phyloP scores from a whole-genome alignment of 2,329 filamentous ascomycete genomes.

The Corynespora cassiicola region DNA sequence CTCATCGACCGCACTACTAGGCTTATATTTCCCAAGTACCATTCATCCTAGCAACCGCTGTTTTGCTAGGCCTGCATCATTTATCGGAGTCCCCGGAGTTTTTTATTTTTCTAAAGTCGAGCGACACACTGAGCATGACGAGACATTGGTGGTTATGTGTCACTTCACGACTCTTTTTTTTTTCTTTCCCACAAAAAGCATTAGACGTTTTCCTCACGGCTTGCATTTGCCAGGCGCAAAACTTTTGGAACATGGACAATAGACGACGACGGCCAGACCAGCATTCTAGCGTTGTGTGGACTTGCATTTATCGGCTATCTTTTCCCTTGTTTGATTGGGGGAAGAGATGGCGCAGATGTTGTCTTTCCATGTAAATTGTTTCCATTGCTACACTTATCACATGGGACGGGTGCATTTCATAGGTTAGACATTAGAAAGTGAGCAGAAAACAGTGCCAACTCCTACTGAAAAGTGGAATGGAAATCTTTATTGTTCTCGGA shows the following conservation, averaged over 20 bases:
- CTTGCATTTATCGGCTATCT: constrained; percentile 12
- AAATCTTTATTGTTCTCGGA: too few relatives aligned
- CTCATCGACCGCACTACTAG: constrained; percentile 19
- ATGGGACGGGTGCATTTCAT: too few relatives aligned
- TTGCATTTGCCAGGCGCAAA: constrained; percentile 42
- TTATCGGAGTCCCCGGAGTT: constrained; percentile 35
- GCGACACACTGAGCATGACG: constrained; percentile 20
- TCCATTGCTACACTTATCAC: too few relatives aligned
- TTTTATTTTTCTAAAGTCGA: constrained; percentile 12
- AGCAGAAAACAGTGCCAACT: too few relatives aligned
- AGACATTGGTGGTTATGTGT: constrained; percentile 25
- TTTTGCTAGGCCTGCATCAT: constrained; percentile 32
- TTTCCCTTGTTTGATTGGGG: constrained; percentile 5
- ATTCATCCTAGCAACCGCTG: constrained; percentile 16
- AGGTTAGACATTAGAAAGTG: too few relatives aligned
- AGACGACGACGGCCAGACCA: constrained; percentile 10
- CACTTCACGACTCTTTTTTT: constrained; percentile 27
- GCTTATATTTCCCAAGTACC: constrained; percentile 14
- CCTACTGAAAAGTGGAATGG: too few relatives aligned
- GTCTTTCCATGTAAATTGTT: constrained; percentile 8
- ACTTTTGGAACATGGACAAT: constrained; percentile 14
- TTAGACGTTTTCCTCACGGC: constrained; percentile 42
- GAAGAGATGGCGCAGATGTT: constrained; percentile 12
- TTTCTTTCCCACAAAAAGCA: constrained; percentile 37
- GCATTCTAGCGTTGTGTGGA: constrained; percentile 9